These are phyloP conservation scores for Halteria grandinella DNA, from an alignment of 73 alveolate species.

Conservation along the genomic window DNA sequence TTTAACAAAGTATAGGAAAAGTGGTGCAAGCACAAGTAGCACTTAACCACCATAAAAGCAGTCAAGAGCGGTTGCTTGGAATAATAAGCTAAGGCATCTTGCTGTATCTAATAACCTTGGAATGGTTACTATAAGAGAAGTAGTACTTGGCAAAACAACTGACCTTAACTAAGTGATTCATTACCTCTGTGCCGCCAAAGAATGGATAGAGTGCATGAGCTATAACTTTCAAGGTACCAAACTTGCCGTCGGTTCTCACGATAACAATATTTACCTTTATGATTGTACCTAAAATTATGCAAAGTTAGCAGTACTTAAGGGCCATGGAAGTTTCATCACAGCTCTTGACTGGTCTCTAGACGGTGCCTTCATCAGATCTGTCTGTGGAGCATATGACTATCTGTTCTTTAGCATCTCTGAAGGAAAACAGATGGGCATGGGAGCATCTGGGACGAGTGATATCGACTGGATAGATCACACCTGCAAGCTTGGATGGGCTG, in stretches of 20 bases:
- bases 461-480: constrained; percentile 93
- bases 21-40: constrained; percentile 78
- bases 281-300: constrained; percentile 1
- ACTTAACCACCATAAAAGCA: constrained; percentile 67
- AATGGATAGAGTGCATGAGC: constrained; percentile 77
- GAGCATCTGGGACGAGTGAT: constrained; percentile 81
- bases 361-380: constrained; percentile 79
- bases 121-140: constrained; percentile 70
- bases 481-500: constrained; percentile 95
- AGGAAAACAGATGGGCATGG: constrained; percentile 75
- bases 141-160: constrained; percentile 3
- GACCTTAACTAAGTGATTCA: constrained; percentile 22
- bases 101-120: constrained; percentile 94
- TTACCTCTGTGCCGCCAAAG: constrained; percentile 50
- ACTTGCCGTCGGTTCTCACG: constrained; percentile 84
- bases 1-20: not conserved
- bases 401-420: constrained; percentile 86
- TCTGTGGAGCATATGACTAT: constrained; percentile 96
- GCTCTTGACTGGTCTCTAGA: constrained; percentile 92
- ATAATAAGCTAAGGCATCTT: constrained; percentile 69
- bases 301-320: constrained; percentile 63
- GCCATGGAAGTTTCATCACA: constrained; percentile 89
- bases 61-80: constrained; percentile 79
- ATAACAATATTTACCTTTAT: constrained; percentile 62
- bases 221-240: constrained; percentile 49